phyloP scores from a whole-genome alignment of 2,329 filamentous ascomycete species.

The Colletotrichum gloeosporioides region DNA sequence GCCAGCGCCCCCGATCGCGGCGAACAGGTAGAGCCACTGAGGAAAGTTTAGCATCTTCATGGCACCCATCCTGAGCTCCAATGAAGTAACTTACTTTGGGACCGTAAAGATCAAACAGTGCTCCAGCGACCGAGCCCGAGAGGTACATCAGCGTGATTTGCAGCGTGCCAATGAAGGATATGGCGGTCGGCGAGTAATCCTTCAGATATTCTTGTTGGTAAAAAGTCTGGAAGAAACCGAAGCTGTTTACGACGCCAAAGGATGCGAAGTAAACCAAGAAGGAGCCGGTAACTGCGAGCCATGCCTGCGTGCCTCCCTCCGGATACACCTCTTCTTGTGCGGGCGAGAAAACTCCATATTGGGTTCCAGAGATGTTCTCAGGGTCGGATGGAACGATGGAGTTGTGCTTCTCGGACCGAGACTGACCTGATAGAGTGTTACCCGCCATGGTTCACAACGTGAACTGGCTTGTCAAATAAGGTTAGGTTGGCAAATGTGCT shows the following conservation, averaged over 20 bases:
- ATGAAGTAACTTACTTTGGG: background rate
- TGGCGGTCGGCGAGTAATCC: conserved; percentile 37
- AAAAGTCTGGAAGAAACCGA: conserved; percentile 50
- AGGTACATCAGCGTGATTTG: conserved; percentile 45
- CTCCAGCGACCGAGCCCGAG: conserved; percentile 43
- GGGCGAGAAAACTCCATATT: background rate
- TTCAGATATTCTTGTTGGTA: conserved; percentile 41
- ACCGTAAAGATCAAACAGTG: conserved; percentile 40
- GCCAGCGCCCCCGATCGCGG: conserved; percentile 3
- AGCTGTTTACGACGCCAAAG: conserved; percentile 43
- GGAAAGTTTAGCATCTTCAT: background rate
- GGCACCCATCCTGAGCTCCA: background rate
- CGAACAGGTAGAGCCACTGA: conserved; percentile 11
- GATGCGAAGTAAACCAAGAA: conserved; percentile 19
- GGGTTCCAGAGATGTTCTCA: background rate
- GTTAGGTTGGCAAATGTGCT: background rate
- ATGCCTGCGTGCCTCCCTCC: background rate
- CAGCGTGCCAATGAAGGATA: conserved; percentile 50
- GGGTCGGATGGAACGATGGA: background rate
- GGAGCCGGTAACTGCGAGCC: conserved; percentile 12
- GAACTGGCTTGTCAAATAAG: background rate
- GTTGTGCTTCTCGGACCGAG: background rate
- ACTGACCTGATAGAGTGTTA: background rate
- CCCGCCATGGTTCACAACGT: background rate
- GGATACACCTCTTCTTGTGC: background rate